Base-by-base conservation (phyloP, 1,284 basidiomycete species). In the Ustanciosporium gigantosporum region DNA sequence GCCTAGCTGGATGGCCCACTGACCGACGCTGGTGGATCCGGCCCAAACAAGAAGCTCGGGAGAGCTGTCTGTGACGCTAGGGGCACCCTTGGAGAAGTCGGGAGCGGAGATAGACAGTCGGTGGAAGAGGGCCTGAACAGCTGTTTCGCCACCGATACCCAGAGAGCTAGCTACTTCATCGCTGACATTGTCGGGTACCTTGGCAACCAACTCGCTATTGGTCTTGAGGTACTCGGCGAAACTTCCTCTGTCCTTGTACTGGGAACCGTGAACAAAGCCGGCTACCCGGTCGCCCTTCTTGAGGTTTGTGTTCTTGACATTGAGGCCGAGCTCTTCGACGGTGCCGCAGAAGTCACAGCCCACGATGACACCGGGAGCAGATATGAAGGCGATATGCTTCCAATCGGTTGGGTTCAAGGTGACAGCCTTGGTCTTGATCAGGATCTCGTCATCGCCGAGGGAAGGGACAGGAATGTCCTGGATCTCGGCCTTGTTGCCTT, bases 321-420 rank as follows among this genome's bases (percentile, higher is more conserved):
- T 27, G 20, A 56, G 46, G 1, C 58, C 85, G 27, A 86, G 71
- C 38, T 80, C 79, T 19, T 81, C 82, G 19, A 87, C 82, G 3
- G 81, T 78, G 11, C 87, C 86, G 23, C 83, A 81, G 36, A 82
- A 82, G 65, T 88, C 87, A 16, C 77, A 80, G 5, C 87, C 87
- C 9, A 84, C 73, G 6, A 83, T 75, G 7, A 80, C 78, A 32
- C 74, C 74, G 8, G 75, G 67, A 62, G 66, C 78, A 4, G 65
- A 45, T 19, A 74, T 49, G 36, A 69, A 45, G 75, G 79, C 77
- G 76, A 72, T 79, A 77, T 56, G 72, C 67, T 73, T 71, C 71
- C 68, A 72, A 42, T 76, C 74, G 13, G 74, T 74, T 5, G 74
- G 74, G 50, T 76, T 76, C 49, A 76, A 60, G 3, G 70, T 70